Base-by-base conservation (phyloP, 2,329 filamentous ascomycete species). In the Xylariaceae sp. region DNA sequence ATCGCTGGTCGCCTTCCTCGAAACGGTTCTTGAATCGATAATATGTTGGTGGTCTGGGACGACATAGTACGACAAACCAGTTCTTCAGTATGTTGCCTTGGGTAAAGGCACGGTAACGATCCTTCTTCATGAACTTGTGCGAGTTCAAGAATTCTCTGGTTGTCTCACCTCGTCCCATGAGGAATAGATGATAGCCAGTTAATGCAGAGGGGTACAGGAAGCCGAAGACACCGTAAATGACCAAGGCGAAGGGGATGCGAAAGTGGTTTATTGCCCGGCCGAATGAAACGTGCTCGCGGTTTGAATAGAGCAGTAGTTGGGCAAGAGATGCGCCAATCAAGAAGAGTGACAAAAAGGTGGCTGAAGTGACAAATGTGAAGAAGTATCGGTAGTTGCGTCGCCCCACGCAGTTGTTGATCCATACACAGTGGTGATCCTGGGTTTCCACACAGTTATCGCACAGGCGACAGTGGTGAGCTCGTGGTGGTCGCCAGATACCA, bases 371-470 rank as follows among this genome's bases (percentile, higher is more conserved):
- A 69, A 96, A 99, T 11, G 87, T 81, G 67, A 97, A 96, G 71
- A 99, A 99, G 69, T 92, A 97, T 56, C 94, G 89, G 72, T 99
- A 99, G 72, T 99, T 99, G 62, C 94, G 89, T 58, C 92, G 86
- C 39, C 94, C 94, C 44, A 99, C 87, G 58, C 94, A 99, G 68
- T 99, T 99, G 72, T 99, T 99, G 56, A 99, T 81, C 94, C 94
- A 99, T 14, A 97, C 91, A 64, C 94, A 99, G 70, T 99, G 94
- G 65, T 99, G 94, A 64, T 99, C 94, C 59, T 96, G 90, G 0
- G 90, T 96, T 69, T 99, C 94, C 52, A 99, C 82, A 67, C 94
- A 99, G 68, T 95, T 96, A 71, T 99, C 92, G 71, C 94, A 99
- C 27, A 96, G 80, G 49, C 94, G 88, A 71, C 94, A 99, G 71